Conservation (phyloP, 2,329 filamentous ascomycete species). For the Lecanicillium sp. region DNA sequence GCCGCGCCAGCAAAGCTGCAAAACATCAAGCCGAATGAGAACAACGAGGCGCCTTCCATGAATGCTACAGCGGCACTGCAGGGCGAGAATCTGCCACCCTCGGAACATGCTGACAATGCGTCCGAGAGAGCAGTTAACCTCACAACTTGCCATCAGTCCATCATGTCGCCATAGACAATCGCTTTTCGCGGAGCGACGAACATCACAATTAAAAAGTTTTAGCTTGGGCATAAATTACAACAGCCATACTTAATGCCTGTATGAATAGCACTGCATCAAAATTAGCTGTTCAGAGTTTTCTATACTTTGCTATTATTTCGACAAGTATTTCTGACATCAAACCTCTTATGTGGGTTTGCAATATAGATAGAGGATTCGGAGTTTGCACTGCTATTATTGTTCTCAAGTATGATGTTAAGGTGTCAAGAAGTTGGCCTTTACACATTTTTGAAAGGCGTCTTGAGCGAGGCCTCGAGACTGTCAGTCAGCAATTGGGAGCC, state of each 20-base stretch:
- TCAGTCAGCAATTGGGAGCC: too few relatives aligned
- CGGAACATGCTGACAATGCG: conserved; percentile 7
- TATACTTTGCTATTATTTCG: too few relatives aligned
- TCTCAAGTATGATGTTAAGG: not conserved
- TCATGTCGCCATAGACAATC: conserved; percentile 4
- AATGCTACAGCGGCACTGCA: conserved; percentile 19
- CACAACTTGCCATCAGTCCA: conserved; percentile 8
- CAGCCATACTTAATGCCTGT: conserved; percentile 11
- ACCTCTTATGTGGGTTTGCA: too few relatives aligned
- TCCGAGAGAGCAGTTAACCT: conserved; percentile 8
- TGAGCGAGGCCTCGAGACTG: too few relatives aligned
- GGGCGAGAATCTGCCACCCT: conserved; percentile 31
- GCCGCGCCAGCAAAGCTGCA: conserved; percentile 22
- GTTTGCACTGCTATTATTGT: conserved; percentile 5
- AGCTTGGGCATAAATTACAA: conserved; percentile 10
- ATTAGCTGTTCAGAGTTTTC: conserved; percentile 4
- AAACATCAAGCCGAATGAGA: conserved; percentile 17
- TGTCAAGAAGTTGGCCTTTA: too few relatives aligned
- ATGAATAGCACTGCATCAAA: conserved; percentile 11
- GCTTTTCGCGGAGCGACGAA: not conserved
- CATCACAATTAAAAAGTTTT: conserved; percentile 7
- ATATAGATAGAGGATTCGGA: not conserved
- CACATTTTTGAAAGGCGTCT: too few relatives aligned
- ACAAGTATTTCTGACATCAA: too few relatives aligned
- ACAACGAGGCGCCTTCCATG: conserved; percentile 12